Evolutionary conservation across 805 yeast genomes (phyloP).

Genomic region (Tetrapisispora iriomotensis): DNA sequence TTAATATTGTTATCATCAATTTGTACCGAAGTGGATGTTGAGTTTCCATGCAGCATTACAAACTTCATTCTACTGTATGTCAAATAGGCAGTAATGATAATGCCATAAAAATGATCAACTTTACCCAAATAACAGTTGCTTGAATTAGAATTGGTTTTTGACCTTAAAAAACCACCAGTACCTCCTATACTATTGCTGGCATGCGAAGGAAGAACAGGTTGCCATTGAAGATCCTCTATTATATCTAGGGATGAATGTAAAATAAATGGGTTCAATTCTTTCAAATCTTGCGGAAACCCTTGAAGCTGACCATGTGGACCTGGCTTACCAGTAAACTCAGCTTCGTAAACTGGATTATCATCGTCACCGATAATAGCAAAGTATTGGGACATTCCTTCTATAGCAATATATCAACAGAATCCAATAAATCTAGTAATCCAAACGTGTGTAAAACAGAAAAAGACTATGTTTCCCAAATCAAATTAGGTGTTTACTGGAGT

Average conservation of each 20-base stretch:
- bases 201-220: constrained; percentile 27
- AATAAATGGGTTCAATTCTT: constrained; percentile 78
- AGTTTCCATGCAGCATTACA: constrained; percentile 53
- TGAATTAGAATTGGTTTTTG: constrained; percentile 13
- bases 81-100: constrained; percentile 70
- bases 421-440: too few relatives aligned
- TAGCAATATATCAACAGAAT: too few relatives aligned
- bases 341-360: constrained; percentile 80
- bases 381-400: constrained; percentile 58
- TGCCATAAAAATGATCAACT: constrained; percentile 80
- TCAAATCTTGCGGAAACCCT: constrained; percentile 37
- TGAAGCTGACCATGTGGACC: constrained; percentile 4
- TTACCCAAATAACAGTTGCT: constrained; percentile 50
- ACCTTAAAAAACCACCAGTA: constrained; percentile 19
- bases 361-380: constrained; percentile 79
- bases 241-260: constrained; percentile 83
- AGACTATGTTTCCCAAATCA: too few relatives aligned
- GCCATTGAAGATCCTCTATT: constrained; percentile 87
- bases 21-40: constrained; percentile 23
- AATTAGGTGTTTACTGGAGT: too few relatives aligned
- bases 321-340: constrained; percentile 42
- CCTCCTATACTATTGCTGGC: background rate
- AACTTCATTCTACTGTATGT: constrained; percentile 84
- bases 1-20: constrained; percentile 61
- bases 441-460: too few relatives aligned